A percentile compares a stretch with the other conserved stretches of the same genome.
These are phyloP conservation scores for Colletotrichum godetiae DNA, from an alignment of 2,329 filamentous ascomycete genomes.

Conservation along the genomic window DNA sequence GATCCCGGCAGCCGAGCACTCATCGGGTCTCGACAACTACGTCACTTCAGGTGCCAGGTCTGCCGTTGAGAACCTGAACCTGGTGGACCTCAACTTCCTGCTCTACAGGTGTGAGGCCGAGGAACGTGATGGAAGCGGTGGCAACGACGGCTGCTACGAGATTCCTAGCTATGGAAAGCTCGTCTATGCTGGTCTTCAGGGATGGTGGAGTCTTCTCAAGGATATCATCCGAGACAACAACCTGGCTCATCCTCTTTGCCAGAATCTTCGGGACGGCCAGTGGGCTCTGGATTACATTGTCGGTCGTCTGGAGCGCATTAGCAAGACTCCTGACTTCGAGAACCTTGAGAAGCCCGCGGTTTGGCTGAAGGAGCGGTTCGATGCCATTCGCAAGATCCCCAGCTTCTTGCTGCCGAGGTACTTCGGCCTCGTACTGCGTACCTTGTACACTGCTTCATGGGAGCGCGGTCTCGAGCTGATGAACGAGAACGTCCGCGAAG, in stretches of 20 bases:
- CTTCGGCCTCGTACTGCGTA: slow-evolving; percentile 89
- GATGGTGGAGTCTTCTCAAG: slow-evolving; percentile 95
- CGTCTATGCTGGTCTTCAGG: slow-evolving; percentile 96
- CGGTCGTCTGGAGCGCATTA: slow-evolving; percentile 79
- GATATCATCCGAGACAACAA: slow-evolving; percentile 89
- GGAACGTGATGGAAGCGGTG: slow-evolving; percentile 81
- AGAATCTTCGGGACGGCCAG: slow-evolving; percentile 89
- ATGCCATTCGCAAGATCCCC: slow-evolving; percentile 85
- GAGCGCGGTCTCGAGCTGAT: slow-evolving; percentile 84
- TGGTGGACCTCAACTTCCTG: slow-evolving; percentile 90
- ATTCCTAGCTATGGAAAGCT: slow-evolving; percentile 87
- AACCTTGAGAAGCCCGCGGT: slow-evolving; percentile 73
- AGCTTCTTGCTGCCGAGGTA: slow-evolving; percentile 92
- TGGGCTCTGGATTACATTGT: slow-evolving; percentile 94
- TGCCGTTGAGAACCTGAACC: slow-evolving; percentile 79
- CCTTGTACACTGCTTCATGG: slow-evolving; percentile 86
- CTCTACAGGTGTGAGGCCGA: slow-evolving; percentile 94
- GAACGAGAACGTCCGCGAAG: slow-evolving; percentile 79
- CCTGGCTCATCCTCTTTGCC: slow-evolving; percentile 90
- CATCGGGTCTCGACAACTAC: slow-evolving; percentile 84
- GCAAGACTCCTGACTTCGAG: slow-evolving; percentile 70
- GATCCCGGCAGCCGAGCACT: slow-evolving; percentile 89
- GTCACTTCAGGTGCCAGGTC: slow-evolving; percentile 84
- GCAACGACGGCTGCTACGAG: slow-evolving; percentile 87
- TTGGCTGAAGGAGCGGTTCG: slow-evolving; percentile 88